Conservation (phyloP, 345 rosid species). For the Aquilaria malaccensis region DNA sequence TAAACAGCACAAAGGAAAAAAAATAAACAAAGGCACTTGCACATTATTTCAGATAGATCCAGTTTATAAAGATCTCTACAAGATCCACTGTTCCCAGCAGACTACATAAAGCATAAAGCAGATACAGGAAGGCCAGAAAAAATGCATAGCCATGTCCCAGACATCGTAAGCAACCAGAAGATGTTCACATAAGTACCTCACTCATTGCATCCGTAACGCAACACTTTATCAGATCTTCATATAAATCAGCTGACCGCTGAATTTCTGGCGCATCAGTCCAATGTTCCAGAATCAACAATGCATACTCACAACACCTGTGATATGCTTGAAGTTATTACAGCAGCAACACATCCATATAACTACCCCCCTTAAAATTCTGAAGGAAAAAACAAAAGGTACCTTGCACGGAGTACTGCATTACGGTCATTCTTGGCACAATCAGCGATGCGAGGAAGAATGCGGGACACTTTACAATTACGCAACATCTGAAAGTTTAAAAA, state of each 20-base stretch:
- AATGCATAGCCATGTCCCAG: neutral
- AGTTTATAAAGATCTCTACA: too few relatives aligned
- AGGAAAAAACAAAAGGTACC: conserved; percentile 31
- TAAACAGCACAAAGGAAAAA: too few relatives aligned
- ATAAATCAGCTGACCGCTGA: conserved; percentile 82
- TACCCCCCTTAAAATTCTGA: neutral
- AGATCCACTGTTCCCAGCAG: too few relatives aligned
- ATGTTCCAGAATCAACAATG: conserved; percentile 81
- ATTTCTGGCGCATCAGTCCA: conserved; percentile 99
- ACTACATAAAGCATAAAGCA: neutral
- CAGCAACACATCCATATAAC: conserved; percentile 11
- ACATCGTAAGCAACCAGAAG: neutral
- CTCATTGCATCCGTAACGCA: conserved; percentile 99
- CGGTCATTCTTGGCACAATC: conserved; percentile 94
- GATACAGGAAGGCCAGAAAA: neutral
- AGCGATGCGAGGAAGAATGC: conserved; percentile 89
- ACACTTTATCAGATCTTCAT: conserved; percentile 83
- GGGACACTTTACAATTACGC: conserved; percentile 90
- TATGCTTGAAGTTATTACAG: conserved; percentile 4
- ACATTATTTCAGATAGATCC: too few relatives aligned
- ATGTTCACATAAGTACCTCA: conserved; percentile 50
- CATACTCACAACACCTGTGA: conserved; percentile 95
- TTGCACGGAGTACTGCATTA: conserved; percentile 82
- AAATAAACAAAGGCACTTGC: too few relatives aligned
- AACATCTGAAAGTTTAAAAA: conserved; percentile 56